phyloP scores from a whole-genome alignment of 192 early-diverging fungal genomes.

The Dimargaris verticillata region DNA sequence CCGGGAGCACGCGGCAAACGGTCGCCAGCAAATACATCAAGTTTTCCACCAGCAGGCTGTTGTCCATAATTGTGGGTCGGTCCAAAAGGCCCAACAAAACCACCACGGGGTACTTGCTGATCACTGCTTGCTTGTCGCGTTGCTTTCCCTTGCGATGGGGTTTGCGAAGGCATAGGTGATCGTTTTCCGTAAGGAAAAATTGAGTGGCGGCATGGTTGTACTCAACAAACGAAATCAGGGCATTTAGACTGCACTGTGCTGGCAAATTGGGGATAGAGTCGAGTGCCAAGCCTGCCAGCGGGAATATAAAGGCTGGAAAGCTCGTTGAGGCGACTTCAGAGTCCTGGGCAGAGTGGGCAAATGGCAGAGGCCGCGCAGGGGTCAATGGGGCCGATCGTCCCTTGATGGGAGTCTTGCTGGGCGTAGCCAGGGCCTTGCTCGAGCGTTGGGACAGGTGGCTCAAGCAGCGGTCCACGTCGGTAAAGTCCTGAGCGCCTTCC shows the following conservation, averaged over 20 bases:
- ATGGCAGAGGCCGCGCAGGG: background rate
- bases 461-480: constrained; percentile 20
- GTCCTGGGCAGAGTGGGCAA: background rate
- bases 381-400: background rate
- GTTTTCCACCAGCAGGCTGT: constrained; percentile 68
- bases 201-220: constrained; percentile 59
- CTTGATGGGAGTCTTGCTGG: constrained; percentile 2
- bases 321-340: background rate
- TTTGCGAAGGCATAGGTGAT: constrained; percentile 34
- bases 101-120: constrained; percentile 51
- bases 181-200: constrained; percentile 64
- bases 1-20: constrained; percentile 58
- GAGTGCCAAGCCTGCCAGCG: constrained; percentile 21
- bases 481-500: constrained; percentile 33
- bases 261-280: constrained; percentile 77
- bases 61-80: constrained; percentile 62
- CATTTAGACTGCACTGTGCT: constrained; percentile 74
- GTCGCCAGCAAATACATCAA: constrained; percentile 70
- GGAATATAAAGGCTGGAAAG: constrained; percentile 22
- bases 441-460: constrained; percentile 11
- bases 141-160: constrained; percentile 39
- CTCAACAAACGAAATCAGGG: constrained; percentile 58
- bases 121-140: constrained; percentile 31
- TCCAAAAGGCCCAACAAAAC: constrained; percentile 72
- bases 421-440: background rate